Evolutionary conservation across 1,139 yeast genomes (phyloP), one percentile per base, ranked within the genome.

Genomic region (Neolecta irregularis): DNA sequence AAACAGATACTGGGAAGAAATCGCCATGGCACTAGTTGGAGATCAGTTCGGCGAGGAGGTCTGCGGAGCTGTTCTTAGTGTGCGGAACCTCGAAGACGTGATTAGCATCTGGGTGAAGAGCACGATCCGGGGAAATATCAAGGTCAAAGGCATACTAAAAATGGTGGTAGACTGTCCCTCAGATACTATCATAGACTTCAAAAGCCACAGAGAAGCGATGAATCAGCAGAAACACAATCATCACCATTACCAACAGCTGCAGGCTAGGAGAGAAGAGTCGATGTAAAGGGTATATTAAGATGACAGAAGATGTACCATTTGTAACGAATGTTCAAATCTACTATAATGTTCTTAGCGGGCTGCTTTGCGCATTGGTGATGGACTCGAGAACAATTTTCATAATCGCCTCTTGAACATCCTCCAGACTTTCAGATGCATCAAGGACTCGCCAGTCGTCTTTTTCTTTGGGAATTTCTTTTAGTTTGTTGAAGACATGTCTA

Each of bases 361-460:
- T n/a, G n/a, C n/a, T n/a, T n/a, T n/a, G n/a, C n/a, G n/a, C n/a
- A n/a, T n/a, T n/a, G n/a, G n/a, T n/a, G n/a, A n/a, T n/a, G n/a
- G n/a, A n/a, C n/a, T n/a, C n/a, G n/a, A n/a, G n/a, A n/a, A n/a
- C n/a, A n/a, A 40, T 41, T 7, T 25, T 31, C 40, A 41, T 37
- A 7, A 56, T 46, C 11, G 53, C 51, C 4, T 40, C 28, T 4
- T 48, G 51, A 3, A 80, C 93, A 42, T 69, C 58, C 2, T 69
- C 74, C 5, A 75, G 69, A 40, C 67, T 61, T 1, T 60, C 61
- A 39, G 74, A 74, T 5, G 91, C 94, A 43, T 69, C 65, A 4
- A 80, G 49, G 28, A 65, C 50, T 17, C 51, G 50, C 49, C 75
- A 62, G 33, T 35, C 5, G 18, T 24, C n/a, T 35, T 36, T 30